Percentiles rank a stretch among this genome's conserved stretches.
These are phyloP conservation scores for Diaporthe sp. DNA, from an alignment of 2,329 filamentous ascomycete species.

Conservation along the genomic window DNA sequence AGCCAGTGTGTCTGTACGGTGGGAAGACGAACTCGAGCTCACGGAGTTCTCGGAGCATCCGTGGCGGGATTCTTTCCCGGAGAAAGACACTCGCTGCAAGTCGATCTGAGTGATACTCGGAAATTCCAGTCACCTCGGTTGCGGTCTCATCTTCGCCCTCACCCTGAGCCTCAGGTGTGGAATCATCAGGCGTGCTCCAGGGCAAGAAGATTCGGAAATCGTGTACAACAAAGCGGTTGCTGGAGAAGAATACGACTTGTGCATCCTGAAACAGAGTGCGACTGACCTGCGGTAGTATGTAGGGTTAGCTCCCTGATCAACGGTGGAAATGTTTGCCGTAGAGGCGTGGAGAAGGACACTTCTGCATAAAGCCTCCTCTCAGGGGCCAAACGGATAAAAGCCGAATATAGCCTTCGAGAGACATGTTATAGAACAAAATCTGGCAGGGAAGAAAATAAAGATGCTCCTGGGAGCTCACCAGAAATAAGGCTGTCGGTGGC, in stretches of 20 bases:
- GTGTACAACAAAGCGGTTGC: conserved; percentile 3
- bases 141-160: background rate
- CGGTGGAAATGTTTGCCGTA: background rate
- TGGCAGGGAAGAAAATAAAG: too few relatives aligned
- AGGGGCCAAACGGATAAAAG: background rate
- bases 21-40: background rate
- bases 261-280: background rate
- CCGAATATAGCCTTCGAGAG: background rate
- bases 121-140: too few relatives aligned
- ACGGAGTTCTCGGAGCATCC: background rate
- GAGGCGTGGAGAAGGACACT: too few relatives aligned
- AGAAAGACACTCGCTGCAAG: background rate
- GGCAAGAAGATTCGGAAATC: background rate
- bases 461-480: background rate
- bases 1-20: background rate
- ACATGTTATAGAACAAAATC: background rate
- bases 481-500: background rate
- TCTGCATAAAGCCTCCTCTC: background rate
- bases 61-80: background rate
- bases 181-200: background rate
- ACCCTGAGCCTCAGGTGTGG: too few relatives aligned
- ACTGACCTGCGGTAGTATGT: background rate
- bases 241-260: background rate
- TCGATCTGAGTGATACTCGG: background rate
- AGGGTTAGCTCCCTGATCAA: background rate